These are phyloP conservation scores for Raphidocelis subcapitata DNA, from an alignment of 139 green algal genomes.

Conservation along the genomic window DNA sequence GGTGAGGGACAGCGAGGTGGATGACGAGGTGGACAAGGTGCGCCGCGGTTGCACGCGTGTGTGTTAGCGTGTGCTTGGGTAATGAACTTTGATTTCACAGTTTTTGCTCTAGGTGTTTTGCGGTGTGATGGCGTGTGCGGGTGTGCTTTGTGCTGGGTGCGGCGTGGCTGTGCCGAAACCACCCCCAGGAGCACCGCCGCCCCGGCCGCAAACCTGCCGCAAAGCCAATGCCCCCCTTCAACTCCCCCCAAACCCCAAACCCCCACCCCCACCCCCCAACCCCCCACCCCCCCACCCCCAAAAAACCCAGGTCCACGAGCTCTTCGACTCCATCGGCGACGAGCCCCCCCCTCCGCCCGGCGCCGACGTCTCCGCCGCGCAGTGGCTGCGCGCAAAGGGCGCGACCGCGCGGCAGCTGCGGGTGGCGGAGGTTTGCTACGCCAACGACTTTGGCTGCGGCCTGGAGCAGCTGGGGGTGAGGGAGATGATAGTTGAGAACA, in stretches of 20 bases:
- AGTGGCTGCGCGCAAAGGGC: slow-evolving; percentile 57
- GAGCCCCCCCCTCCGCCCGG: slow-evolving; percentile 31
- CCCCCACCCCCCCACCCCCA: too few relatives aligned
- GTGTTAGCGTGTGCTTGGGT: too few relatives aligned
- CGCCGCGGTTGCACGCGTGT: neutral
- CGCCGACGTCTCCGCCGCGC: slow-evolving; percentile 49
- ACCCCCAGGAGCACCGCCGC: too few relatives aligned
- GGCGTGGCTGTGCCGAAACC: too few relatives aligned
- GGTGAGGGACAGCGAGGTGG: slow-evolving; percentile 39
- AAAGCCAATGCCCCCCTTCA: too few relatives aligned
- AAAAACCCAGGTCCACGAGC: slow-evolving; percentile 58
- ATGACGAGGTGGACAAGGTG: slow-evolving; percentile 52
- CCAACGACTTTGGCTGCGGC: slow-evolving; percentile 81
- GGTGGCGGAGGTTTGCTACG: slow-evolving; percentile 75
- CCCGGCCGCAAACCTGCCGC: too few relatives aligned
- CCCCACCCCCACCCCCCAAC: too few relatives aligned
- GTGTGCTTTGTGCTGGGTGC: too few relatives aligned
- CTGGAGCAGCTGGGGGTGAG: slow-evolving; percentile 67
- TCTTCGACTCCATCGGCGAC: slow-evolving; percentile 58
- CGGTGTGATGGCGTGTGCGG: neutral
- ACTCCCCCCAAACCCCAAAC: too few relatives aligned
- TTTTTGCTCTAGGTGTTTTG: too few relatives aligned
- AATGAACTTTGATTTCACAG: too few relatives aligned
- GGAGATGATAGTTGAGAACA: slow-evolving; percentile 80
- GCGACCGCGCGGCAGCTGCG: slow-evolving; percentile 38